Evolutionary conservation across 495 filamentous ascomycete genomes (phyloP).

Genomic region (Penicillium subrubescens): DNA sequence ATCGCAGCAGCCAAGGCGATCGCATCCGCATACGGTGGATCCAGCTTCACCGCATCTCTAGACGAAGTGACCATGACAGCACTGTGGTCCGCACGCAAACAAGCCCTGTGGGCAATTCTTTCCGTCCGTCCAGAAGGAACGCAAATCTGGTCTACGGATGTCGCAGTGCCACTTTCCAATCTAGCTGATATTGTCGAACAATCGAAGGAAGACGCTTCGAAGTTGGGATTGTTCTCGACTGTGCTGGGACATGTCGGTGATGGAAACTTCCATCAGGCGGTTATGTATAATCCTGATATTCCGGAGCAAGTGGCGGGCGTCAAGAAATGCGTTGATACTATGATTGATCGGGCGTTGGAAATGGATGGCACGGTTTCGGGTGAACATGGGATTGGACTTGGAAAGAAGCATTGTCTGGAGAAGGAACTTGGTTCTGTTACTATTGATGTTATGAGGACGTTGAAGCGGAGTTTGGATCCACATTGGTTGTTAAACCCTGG

Average conservation of each 20-base stretch:
- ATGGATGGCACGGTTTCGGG: conserved; percentile 75
- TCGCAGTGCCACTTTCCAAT: conserved; percentile 80
- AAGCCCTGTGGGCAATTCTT: conserved; percentile 66
- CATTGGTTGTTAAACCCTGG: conserved; percentile 69
- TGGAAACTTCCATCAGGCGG: conserved; percentile 86
- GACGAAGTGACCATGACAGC: conserved; percentile 63
- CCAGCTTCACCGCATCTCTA: conserved; percentile 76
- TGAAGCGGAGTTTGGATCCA: conserved; percentile 79
- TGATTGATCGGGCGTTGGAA: conserved; percentile 78
- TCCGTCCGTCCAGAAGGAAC: conserved; percentile 53
- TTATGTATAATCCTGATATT: conserved; percentile 67
- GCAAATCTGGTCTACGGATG: conserved; percentile 73
- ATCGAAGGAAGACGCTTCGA: conserved; percentile 80
- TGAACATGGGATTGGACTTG: conserved; percentile 82
- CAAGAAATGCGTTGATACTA: conserved; percentile 74
- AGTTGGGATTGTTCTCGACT: conserved; percentile 76
- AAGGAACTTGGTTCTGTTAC: conserved; percentile 77
- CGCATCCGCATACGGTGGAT: conserved; percentile 56
- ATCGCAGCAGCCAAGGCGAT: conserved; percentile 67
- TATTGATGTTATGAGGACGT: conserved; percentile 75
- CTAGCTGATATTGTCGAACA: conserved; percentile 83
- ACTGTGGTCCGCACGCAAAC: conserved; percentile 84
- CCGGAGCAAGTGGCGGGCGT: conserved; percentile 61
- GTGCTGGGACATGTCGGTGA: conserved; percentile 83
- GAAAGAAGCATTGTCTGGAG: conserved; percentile 63